Evolutionary conservation across 345 rosid species (phyloP).

Genomic region (Syzygium aromaticum): DNA sequence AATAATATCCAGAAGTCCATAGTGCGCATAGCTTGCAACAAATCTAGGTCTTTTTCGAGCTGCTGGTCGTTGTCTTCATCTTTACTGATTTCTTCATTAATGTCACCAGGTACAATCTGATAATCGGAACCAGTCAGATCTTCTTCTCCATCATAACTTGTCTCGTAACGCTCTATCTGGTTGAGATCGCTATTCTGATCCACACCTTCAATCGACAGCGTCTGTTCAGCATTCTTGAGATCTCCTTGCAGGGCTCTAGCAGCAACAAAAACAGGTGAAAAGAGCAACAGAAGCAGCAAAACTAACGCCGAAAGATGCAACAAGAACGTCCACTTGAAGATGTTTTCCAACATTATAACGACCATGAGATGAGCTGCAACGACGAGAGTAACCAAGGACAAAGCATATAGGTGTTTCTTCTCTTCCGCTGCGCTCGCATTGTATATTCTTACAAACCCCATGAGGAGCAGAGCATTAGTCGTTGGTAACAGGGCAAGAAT

Average conservation of each 20-base stretch:
- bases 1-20: slow-evolving; percentile 39
- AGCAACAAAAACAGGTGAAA: slow-evolving; percentile 27
- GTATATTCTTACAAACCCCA: slow-evolving; percentile 39
- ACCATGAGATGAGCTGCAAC: slow-evolving; percentile 39
- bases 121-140: neutral
- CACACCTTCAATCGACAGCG: neutral
- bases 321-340: slow-evolving; percentile 8
- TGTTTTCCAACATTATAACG: slow-evolving; percentile 23
- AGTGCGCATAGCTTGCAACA: slow-evolving; percentile 25
- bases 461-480: slow-evolving; percentile 22
- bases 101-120: slow-evolving; percentile 1
- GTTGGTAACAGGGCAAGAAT: slow-evolving; percentile 30
- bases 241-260: slow-evolving; percentile 13
- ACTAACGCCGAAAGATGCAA: slow-evolving; percentile 11
- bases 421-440: slow-evolving; percentile 11
- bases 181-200: neutral
- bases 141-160: neutral
- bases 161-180: neutral
- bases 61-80: neutral
- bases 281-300: slow-evolving; percentile 28
- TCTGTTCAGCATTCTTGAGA: neutral
- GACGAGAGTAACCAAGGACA: slow-evolving; percentile 31
- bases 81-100: neutral
- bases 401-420: slow-evolving; percentile 30
- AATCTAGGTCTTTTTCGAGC: slow-evolving; percentile 12